These are phyloP conservation scores for Nemania diffusa DNA, from an alignment of 2,329 filamentous ascomycete genomes.

Conservation along the genomic window DNA sequence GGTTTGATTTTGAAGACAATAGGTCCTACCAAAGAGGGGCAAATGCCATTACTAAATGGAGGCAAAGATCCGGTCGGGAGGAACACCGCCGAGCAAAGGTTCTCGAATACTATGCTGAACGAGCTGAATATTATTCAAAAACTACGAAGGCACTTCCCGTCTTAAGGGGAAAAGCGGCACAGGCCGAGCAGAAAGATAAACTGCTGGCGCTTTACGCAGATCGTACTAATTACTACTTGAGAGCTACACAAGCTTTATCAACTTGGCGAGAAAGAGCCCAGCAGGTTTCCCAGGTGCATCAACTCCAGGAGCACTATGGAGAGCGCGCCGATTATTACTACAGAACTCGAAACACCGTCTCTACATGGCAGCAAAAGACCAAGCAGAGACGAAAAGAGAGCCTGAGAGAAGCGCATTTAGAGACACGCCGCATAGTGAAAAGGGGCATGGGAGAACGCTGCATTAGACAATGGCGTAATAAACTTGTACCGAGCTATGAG, in stretches of 20 bases:
- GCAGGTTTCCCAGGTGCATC: constrained; percentile 34
- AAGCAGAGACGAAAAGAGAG: constrained; percentile 48
- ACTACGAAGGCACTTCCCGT: constrained; percentile 40
- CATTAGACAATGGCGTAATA: constrained; percentile 45
- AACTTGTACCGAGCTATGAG: constrained; percentile 43
- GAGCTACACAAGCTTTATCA: constrained; percentile 42
- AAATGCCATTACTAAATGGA: constrained; percentile 44
- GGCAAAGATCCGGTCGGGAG: constrained; percentile 35
- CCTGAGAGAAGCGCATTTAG: constrained; percentile 48
- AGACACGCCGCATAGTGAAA: constrained; percentile 50
- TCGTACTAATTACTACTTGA: constrained; percentile 47
- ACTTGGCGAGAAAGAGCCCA: constrained; percentile 44
- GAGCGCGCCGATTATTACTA: constrained; percentile 48
- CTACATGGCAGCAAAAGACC: constrained; percentile 42
- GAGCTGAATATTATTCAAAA: constrained; percentile 47
- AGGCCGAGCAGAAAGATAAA: constrained; percentile 38
- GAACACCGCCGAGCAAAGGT: constrained; percentile 34
- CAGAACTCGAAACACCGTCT: constrained; percentile 40
- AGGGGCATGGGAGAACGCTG: constrained; percentile 48
- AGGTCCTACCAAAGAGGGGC: constrained; percentile 40
- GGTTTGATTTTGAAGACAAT: constrained; percentile 37
- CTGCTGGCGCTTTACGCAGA: constrained; percentile 43
- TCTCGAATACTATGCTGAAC: constrained; percentile 42
- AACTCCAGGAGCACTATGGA: constrained; percentile 43
- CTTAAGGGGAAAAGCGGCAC: constrained; percentile 35